Conservation (phyloP, 2,329 filamentous ascomycete genomes). For the Curvularia sp. region DNA sequence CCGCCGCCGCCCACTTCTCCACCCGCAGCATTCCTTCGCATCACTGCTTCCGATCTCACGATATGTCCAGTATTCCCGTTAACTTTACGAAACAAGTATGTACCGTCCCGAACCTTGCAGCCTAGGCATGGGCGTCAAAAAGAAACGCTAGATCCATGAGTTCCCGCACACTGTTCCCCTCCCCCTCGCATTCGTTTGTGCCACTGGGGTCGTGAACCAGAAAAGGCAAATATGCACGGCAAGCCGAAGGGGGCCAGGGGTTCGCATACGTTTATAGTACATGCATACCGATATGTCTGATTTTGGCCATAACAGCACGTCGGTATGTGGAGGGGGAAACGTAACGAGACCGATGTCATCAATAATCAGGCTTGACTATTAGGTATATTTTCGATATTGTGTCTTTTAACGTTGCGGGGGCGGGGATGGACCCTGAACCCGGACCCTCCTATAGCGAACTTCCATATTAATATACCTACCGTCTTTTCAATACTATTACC, state of each 20-base stretch:
- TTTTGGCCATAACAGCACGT: too few species aligned
- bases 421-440: too few species aligned
- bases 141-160: conserved; percentile 11
- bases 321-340: too few species aligned
- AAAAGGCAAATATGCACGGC: neutral
- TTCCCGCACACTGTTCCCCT: conserved; percentile 1
- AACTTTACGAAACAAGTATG: neutral
- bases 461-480: too few species aligned
- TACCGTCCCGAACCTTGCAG: conserved; percentile 2
- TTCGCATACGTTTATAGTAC: neutral
- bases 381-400: too few species aligned
- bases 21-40: neutral
- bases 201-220: neutral
- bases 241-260: neutral
- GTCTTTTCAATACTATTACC: too few species aligned
- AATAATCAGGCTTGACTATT: too few species aligned
- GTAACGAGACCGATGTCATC: too few species aligned
- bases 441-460: too few species aligned
- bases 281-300: too few species aligned
- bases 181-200: neutral
- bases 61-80: neutral
- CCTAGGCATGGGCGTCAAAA: neutral
- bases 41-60: conserved; percentile 11
- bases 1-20: neutral
- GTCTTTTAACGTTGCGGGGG: too few species aligned